Evolutionary conservation across 345 rosid genomes (phyloP), one percentile per base, ranked within the genome.

Genomic region (Salix exigua): DNA sequence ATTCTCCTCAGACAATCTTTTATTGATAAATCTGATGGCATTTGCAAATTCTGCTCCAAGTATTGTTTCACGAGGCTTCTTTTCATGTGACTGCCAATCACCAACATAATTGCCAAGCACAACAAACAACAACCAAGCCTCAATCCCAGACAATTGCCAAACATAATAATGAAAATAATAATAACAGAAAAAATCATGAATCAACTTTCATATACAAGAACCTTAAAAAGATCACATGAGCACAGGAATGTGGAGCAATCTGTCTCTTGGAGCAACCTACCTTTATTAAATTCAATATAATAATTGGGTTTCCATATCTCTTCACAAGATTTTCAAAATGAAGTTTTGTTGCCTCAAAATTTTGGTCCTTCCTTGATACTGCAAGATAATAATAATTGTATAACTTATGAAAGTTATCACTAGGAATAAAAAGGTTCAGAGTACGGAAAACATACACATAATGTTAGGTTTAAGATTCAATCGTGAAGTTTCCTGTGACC

Each of bases 401-500:
- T 5, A 35, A 71, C 33, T 73, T 51, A 66, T 61, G 66, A 50
- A 70, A 73, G 60, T 25, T 21, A 48, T 28, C 21, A 63, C 10
- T 14, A 37, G 55, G 31, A 71, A n/a, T 11, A 60, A 19, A 31
- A 65, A n/a, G 58, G 64, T 65, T 53, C 26, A 68, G 53, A 30
- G 30, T 71, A 53, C 44, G 21, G 0, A 46, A 74, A 53, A 42
- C 97, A 73, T 96, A 96, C 99, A 87, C 78, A 83, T 91, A 60
- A 96, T 93, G 79, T 93, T 97, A 70, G 99, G 99, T 82, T 88
- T 91, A 61, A 91, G 82, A 86, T 91, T 92, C 83, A 96, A 79
- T 75, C 94, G 88, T 17, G 99, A 96, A 64, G 96, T 88, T 82
- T 96, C 99, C 79, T 96, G 99, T 48, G 97, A 93, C 99, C 99